These are phyloP conservation scores for Rhododendron mucronatum DNA, from an alignment of 148 eudicot genomes.

Conservation along the genomic window DNA sequence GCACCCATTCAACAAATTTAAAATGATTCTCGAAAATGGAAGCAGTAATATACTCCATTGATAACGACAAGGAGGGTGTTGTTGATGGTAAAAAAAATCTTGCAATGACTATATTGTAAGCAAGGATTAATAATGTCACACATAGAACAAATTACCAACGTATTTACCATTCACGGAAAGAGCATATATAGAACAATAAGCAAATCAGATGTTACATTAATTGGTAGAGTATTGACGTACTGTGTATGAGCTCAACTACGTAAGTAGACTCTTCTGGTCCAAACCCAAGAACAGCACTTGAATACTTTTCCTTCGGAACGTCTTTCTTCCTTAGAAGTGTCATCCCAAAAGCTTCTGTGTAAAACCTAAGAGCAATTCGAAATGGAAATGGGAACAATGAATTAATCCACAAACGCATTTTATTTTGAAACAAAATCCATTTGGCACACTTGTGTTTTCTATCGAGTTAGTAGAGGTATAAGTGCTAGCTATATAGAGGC, in stretches of 20 bases:
- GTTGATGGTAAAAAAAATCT: no score
- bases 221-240: slow-evolving; percentile 39
- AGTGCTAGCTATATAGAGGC: background rate
- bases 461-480: background rate
- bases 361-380: slow-evolving; percentile 41
- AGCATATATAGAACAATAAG: background rate
- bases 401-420: background rate
- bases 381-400: background rate
- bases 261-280: slow-evolving; percentile 79
- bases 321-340: slow-evolving; percentile 81
- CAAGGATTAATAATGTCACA: no score
- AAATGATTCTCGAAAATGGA: background rate
- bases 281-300: slow-evolving; percentile 92
- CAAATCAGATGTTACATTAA: background rate
- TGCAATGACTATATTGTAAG: background rate
- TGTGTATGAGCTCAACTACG: slow-evolving; percentile 83
- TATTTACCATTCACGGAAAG: no score
- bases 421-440: no score
- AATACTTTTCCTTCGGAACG: slow-evolving; percentile 78
- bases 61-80: background rate
- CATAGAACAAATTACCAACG: no score
- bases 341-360: slow-evolving; percentile 91
- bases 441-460: background rate
- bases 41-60: background rate
- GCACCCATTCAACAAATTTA: background rate